phyloP scores from a whole-genome alignment of 441 rosid genomes.

The Cnidoscolus chayamansa region DNA sequence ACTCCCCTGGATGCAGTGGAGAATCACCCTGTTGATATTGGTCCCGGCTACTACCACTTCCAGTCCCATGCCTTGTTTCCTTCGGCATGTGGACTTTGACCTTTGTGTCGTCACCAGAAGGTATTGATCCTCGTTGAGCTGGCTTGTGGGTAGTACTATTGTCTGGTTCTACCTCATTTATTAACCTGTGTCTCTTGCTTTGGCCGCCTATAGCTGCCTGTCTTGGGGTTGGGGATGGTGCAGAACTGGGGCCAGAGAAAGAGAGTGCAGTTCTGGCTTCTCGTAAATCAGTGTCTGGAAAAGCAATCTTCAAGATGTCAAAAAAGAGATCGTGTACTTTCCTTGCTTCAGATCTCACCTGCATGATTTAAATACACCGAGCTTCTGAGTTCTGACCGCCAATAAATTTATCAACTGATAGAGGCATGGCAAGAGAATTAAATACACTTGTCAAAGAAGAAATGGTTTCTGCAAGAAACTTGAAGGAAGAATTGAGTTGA shows the following conservation, averaged over 20 bases:
- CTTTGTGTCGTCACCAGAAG: conserved; percentile 56
- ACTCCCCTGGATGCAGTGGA: conserved; percentile 81
- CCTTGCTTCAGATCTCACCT: conserved; percentile 95
- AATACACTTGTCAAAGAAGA: neutral
- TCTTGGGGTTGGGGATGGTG: conserved; percentile 60
- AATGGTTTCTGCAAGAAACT: neutral
- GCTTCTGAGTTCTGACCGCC: conserved; percentile 7
- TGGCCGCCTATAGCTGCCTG: conserved; percentile 46
- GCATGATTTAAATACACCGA: conserved; percentile 25
- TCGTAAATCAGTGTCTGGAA: conserved; percentile 83
- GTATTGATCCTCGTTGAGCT: conserved; percentile 44
- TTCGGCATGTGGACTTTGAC: conserved; percentile 63
- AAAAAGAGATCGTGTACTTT: conserved; percentile 98
- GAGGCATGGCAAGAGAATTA: neutral
- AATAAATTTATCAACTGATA: neutral
- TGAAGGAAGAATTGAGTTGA: neutral
- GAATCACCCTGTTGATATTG: conserved; percentile 62
- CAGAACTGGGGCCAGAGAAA: conserved; percentile 48
- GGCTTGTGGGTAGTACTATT: conserved; percentile 52
- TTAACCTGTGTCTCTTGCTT: conserved; percentile 61
- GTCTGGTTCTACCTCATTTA: conserved; percentile 64
- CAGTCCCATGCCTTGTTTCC: conserved; percentile 63
- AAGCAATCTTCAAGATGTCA: conserved; percentile 87
- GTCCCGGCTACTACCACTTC: conserved; percentile 48
- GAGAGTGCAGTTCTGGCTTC: conserved; percentile 78